Percentiles rank a stretch among this genome's conserved stretches.
These are phyloP conservation scores for Phytophthora foliorum DNA, from an alignment of 352 stramenopile species.

Conservation along the genomic window DNA sequence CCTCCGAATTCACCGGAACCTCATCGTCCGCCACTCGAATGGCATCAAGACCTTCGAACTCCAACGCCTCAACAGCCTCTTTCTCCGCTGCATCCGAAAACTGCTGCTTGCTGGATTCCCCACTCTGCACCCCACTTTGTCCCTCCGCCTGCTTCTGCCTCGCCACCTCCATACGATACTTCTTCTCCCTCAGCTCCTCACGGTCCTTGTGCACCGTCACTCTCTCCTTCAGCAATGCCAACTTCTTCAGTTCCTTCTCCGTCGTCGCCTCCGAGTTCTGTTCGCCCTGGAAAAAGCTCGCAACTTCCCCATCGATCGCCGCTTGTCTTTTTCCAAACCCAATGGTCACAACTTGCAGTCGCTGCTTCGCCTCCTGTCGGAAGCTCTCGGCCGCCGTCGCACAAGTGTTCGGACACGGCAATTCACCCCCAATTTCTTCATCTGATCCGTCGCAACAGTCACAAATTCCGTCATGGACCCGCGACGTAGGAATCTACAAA, in stretches of 20 bases:
- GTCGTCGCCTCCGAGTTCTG: slow-evolving; percentile 37
- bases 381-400: slow-evolving; percentile 41
- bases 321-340: slow-evolving; percentile 65
- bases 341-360: slow-evolving; percentile 47
- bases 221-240: slow-evolving; percentile 62
- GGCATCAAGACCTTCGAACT: slow-evolving; percentile 48
- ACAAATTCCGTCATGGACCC: slow-evolving; percentile 95
- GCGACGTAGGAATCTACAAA: slow-evolving; percentile 76
- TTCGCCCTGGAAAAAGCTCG: slow-evolving; percentile 50
- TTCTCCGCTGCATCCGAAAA: slow-evolving; percentile 32
- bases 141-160: slow-evolving; percentile 47
- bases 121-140: background rate
- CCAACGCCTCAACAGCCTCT: slow-evolving; percentile 13
- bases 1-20: slow-evolving; percentile 26
- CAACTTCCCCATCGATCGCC: slow-evolving; percentile 50
- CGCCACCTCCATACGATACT: slow-evolving; percentile 61
- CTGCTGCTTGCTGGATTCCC: slow-evolving; percentile 18
- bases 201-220: slow-evolving; percentile 72
- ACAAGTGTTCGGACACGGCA: slow-evolving; percentile 64
- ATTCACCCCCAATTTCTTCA: slow-evolving; percentile 56
- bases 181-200: slow-evolving; percentile 71
- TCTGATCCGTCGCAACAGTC: slow-evolving; percentile 98
- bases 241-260: slow-evolving; percentile 46
- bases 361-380: slow-evolving; percentile 44
- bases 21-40: slow-evolving; percentile 39